A percentile compares a stretch with the other conserved stretches of the same genome.
These are phyloP conservation scores for Cordyceps tenuipes DNA, from an alignment of 2,329 filamentous ascomycete genomes.

Conservation along the genomic window DNA sequence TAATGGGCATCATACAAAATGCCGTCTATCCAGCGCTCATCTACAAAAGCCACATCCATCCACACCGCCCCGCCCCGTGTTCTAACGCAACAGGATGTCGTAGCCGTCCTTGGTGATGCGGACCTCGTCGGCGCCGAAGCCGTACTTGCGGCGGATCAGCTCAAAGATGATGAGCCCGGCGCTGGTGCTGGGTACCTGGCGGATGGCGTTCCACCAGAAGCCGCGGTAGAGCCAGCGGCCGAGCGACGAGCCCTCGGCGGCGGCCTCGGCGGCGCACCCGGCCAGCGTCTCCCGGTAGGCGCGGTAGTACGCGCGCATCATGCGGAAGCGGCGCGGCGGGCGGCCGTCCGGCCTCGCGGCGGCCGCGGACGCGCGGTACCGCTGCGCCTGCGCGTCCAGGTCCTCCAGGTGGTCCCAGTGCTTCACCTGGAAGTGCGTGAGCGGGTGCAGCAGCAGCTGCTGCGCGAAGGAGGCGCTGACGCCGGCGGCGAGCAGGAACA, in stretches of 20 bases:
- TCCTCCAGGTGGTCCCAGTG: slow-evolving; percentile 68
- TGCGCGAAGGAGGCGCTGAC: slow-evolving; percentile 60
- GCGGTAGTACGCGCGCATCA: slow-evolving; percentile 58
- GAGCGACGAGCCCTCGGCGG: slow-evolving; percentile 46
- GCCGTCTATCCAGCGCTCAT: neutral
- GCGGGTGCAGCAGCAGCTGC: slow-evolving; percentile 61
- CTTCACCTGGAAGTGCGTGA: slow-evolving; percentile 61
- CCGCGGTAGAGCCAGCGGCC: slow-evolving; percentile 59
- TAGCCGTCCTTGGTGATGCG: slow-evolving; percentile 61
- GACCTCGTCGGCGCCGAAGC: slow-evolving; percentile 51
- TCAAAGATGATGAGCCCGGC: slow-evolving; percentile 75
- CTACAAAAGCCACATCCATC: neutral
- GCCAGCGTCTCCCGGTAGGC: slow-evolving; percentile 62
- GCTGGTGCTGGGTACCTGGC: slow-evolving; percentile 69
- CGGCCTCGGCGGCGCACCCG: slow-evolving; percentile 51
- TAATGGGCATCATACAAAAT: neutral
- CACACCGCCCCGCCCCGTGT: neutral
- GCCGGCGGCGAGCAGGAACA: slow-evolving; percentile 62
- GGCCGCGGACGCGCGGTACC: slow-evolving; percentile 29
- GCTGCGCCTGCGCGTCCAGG: slow-evolving; percentile 53
- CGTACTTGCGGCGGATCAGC: slow-evolving; percentile 64
- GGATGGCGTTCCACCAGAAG: slow-evolving; percentile 64
- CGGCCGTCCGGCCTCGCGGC: slow-evolving; percentile 22
- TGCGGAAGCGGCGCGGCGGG: slow-evolving; percentile 36
- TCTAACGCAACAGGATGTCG: slow-evolving; percentile 53